phyloP scores from a whole-genome alignment of 2,329 filamentous ascomycete genomes.

The Orbilia blumenaviensis region DNA sequence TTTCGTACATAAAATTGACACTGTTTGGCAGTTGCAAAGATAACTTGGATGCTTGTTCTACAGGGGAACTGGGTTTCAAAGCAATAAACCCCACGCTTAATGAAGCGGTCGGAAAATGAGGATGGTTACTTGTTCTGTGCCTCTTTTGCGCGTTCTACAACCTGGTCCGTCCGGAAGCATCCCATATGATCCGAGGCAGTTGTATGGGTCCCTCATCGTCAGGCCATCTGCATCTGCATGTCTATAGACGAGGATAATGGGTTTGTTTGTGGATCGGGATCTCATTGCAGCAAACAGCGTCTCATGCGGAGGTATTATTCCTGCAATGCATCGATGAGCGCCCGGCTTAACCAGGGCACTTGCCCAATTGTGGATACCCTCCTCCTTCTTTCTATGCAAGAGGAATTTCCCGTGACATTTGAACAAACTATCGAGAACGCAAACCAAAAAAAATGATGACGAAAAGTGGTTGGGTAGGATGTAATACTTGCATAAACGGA shows the following conservation, averaged over 20 bases:
- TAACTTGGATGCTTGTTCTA: background rate
- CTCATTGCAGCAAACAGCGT: background rate
- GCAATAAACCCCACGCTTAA: background rate
- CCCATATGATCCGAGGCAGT: conserved; percentile 32
- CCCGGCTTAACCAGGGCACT: background rate
- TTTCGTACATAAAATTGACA: background rate
- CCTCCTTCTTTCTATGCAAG: conserved; percentile 1
- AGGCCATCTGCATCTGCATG: conserved; percentile 39
- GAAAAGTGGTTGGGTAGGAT: conserved; percentile 5
- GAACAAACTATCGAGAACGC: background rate
- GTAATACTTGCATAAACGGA: conserved; percentile 15
- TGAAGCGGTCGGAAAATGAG: conserved; percentile 1
- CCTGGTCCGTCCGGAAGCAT: conserved; percentile 38
- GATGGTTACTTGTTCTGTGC: conserved; percentile 3
- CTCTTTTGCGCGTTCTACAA: conserved; percentile 10
- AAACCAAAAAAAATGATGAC: background rate
- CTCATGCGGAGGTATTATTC: background rate
- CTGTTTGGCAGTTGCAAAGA: conserved; percentile 10
- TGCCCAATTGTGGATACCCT: conserved; percentile 31
- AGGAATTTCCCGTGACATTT: background rate
- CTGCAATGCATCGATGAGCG: conserved; percentile 1
- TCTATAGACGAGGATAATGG: conserved; percentile 32
- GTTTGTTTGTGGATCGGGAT: background rate
- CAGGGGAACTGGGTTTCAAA: background rate
- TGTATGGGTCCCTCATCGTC: conserved; percentile 23